Evolutionary conservation across 768 basidiomycete genomes (phyloP).

Genomic region (Termitomyces sp.): DNA sequence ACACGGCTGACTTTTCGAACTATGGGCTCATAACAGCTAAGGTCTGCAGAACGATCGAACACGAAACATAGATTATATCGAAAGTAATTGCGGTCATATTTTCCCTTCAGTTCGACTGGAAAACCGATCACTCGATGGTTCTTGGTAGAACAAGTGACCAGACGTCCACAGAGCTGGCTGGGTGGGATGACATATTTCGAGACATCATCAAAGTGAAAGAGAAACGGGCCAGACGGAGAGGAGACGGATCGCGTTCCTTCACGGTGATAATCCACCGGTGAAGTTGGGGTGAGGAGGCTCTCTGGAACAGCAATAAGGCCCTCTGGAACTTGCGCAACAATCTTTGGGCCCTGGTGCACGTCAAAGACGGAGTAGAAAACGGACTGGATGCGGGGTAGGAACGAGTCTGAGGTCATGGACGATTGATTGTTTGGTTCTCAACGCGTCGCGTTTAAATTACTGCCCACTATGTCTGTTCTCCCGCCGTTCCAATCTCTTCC

Average conservation of each 20-base stretch:
- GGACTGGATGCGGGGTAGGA: slow-evolving; percentile 74
- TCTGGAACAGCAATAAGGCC: slow-evolving; percentile 58
- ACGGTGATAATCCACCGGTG: slow-evolving; percentile 19
- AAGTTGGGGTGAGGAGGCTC: slow-evolving; percentile 33
- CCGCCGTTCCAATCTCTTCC: slow-evolving; percentile 55
- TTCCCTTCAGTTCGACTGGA: slow-evolving; percentile 73
- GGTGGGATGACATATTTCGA: slow-evolving; percentile 94
- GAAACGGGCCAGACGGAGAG: slow-evolving; percentile 40
- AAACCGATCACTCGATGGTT: slow-evolving; percentile 88
- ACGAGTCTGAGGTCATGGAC: slow-evolving; percentile 46
- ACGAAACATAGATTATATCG: slow-evolving; percentile 96
- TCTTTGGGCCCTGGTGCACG: slow-evolving; percentile 76
- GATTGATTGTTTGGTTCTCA: slow-evolving; percentile 9
- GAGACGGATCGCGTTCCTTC: slow-evolving; percentile 45
- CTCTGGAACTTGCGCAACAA: slow-evolving; percentile 93
- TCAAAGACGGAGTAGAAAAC: slow-evolving; percentile 96
- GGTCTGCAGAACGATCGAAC: slow-evolving; percentile 84
- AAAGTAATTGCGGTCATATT: slow-evolving; percentile 84
- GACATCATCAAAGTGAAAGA: slow-evolving; percentile 90
- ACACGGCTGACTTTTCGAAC: slow-evolving; percentile 94
- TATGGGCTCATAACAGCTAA: slow-evolving; percentile 94
- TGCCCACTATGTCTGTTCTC: slow-evolving; percentile 14
- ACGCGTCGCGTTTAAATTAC: too few species aligned
- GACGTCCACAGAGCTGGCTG: slow-evolving; percentile 76
- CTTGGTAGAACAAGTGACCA: slow-evolving; percentile 81